Base-by-base conservation (phyloP, 495 filamentous ascomycete species). In the Penicilliopsis zonata region DNA sequence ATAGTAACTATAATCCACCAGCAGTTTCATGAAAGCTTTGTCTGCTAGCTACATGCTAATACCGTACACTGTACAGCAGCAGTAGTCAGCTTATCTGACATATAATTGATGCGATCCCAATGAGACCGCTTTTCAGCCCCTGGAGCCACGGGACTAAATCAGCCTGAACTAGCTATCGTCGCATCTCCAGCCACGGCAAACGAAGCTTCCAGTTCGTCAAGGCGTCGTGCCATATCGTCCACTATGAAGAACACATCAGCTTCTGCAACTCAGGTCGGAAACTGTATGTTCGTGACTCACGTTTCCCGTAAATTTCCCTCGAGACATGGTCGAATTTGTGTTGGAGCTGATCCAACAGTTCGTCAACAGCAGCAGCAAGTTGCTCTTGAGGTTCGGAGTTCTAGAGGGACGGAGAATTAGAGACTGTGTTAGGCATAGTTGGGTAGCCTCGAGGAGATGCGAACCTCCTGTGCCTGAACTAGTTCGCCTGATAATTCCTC, bases 151-250 rank as follows among this genome's bases (percentile, higher is more conserved):
- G 30, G n/a, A 5, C n/a, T 28, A 4, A 14, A 28, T 28, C n/a
- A 5, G 8, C 43, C 31, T 8, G 42, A 27, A 4, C 42, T 36
- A 18, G 35, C 10, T 32, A 28, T 29, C n/a, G 38, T 34, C 27
- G 50, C 15, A 12, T 46, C 46, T 13, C 22, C 23, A 27, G 24
- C 27, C 18, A 46, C 35, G 13, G 41, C 46, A 20, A 63, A 38
- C 22, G 78, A 77, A 25, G 80, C 67, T 54, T 96, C 88, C 20
- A 96, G 71, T 30, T 79, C 82, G 50, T 96, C 88, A 3, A 96
- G 58, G 12, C 88, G 79, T 37, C 78, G 68, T 9, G 84, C 78
- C 88, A 96, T 95, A 34, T 94, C 90, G 45, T 96, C 88, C 77
- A 96, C 86, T 94, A 40, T 32, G 33, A 35, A 29, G 31, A 3